Conservation (phyloP, 1,284 basidiomycete species). For the Leccinum fallax region DNA sequence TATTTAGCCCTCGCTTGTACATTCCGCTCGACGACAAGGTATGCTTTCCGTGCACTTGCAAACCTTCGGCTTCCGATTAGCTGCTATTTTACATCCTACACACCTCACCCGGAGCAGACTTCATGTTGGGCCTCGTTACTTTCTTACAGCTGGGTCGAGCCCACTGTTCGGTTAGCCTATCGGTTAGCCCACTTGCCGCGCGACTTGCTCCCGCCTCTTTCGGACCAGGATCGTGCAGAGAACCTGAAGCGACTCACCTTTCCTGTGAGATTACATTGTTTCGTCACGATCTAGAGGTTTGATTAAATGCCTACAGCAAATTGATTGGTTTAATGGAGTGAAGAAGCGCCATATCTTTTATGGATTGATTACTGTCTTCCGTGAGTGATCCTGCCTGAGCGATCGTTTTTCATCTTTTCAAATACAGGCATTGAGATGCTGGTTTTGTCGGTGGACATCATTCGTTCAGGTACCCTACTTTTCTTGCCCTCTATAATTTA, state of each 20-base stretch:
- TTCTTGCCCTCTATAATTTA: not conserved
- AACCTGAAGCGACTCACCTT: not conserved
- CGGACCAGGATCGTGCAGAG: not conserved
- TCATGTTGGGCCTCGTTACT: conserved; percentile 1
- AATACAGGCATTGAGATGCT: not conserved
- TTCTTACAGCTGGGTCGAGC: conserved; percentile 1
- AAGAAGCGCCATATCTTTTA: conserved; percentile 4
- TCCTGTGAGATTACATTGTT: not conserved
- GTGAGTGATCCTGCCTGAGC: not conserved
- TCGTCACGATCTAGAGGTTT: not conserved
- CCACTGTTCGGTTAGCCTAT: conserved; percentile 2
- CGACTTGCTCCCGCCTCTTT: not conserved
- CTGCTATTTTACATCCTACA: not conserved
- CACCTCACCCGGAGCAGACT: conserved; percentile 3
- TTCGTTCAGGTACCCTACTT: conserved; percentile 3
- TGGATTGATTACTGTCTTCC: conserved; percentile 4
- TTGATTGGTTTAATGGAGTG: conserved; percentile 2
- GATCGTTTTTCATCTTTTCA: not conserved
- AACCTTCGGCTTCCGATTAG: not conserved
- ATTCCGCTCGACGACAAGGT: not conserved
- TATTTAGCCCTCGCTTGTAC: not conserved
- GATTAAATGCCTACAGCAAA: not conserved
- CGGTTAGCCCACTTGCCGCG: not conserved
- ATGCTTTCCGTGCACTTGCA: not conserved
- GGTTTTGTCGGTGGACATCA: not conserved